These are phyloP conservation scores for Ottelia alismoides DNA, from an alignment of 106 monocot species.

Conservation along the genomic window DNA sequence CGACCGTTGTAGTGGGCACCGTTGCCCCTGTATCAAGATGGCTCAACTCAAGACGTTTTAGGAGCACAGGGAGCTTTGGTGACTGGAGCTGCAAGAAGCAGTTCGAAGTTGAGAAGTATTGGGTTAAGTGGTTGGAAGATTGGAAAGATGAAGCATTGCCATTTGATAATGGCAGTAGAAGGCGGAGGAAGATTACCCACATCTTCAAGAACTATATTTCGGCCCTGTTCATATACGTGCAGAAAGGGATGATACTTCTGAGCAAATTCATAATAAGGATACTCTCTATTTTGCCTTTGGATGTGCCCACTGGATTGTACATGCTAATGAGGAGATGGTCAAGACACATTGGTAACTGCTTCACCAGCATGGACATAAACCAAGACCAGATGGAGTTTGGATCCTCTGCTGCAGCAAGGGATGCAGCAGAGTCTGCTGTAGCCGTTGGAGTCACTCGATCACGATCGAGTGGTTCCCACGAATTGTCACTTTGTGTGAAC, in stretches of 20 bases:
- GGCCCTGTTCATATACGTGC: background rate
- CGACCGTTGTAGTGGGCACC: slow-evolving; percentile 1
- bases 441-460: no score
- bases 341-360: no score
- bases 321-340: no score
- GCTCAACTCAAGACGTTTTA: background rate
- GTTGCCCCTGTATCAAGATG: slow-evolving; percentile 5
- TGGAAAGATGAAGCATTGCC: slow-evolving; percentile 1
- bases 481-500: no score
- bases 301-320: no score
- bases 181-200: background rate
- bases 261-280: slow-evolving; percentile 2
- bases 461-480: no score
- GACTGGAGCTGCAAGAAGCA: slow-evolving; percentile 5
- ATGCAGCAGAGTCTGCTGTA: no score
- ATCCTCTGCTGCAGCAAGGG: no score
- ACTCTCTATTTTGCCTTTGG: background rate
- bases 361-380: no score
- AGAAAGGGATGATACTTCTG: background rate
- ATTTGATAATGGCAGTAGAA: background rate
- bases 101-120: slow-evolving; percentile 7
- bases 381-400: background rate
- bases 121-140: slow-evolving; percentile 2
- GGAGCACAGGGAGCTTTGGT: background rate
- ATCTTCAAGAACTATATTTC: background rate